Evolutionary conservation across 2,329 filamentous ascomycete species (phyloP).

Genomic region (Talaromyces sp.): DNA sequence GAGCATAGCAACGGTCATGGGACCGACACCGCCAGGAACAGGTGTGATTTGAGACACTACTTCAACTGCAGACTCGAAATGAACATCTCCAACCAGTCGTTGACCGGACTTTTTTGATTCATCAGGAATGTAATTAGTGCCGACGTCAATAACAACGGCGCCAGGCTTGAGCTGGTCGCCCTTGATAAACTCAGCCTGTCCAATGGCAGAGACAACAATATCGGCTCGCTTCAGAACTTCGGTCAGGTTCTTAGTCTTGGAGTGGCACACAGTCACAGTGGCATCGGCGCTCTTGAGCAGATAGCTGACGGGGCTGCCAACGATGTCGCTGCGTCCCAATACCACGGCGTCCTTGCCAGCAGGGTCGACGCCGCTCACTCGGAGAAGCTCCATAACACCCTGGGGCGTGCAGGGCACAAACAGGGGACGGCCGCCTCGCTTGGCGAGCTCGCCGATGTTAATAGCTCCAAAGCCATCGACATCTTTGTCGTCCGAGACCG

Average conservation of each 20-base stretch:
- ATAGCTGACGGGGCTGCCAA: constrained; percentile 94
- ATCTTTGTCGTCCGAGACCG: constrained; percentile 90
- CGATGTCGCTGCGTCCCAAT: constrained; percentile 91
- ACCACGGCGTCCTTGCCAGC: constrained; percentile 92
- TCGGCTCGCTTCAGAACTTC: constrained; percentile 77
- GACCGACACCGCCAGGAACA: constrained; percentile 91
- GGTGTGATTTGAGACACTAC: constrained; percentile 93
- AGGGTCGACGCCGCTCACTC: constrained; percentile 76
- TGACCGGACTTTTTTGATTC: constrained; percentile 85
- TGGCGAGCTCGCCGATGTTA: constrained; percentile 96
- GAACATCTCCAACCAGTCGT: constrained; percentile 89
- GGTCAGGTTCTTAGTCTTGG: constrained; percentile 69
- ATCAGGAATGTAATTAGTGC: constrained; percentile 92
- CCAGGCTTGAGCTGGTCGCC: constrained; percentile 94
- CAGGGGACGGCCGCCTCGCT: constrained; percentile 81
- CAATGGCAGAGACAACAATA: constrained; percentile 87
- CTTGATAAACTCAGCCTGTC: constrained; percentile 79
- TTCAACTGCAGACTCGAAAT: constrained; percentile 76
- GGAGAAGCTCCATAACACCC: constrained; percentile 88
- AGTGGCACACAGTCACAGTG: constrained; percentile 95
- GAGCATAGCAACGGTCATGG: constrained; percentile 99
- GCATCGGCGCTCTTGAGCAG: constrained; percentile 92
- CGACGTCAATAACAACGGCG: constrained; percentile 94
- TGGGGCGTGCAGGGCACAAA: constrained; percentile 96
- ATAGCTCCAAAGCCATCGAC: constrained; percentile 92